Percentiles rank a stretch among this genome's conserved stretches.
Evolutionary conservation across 305 asterid genomes (phyloP).

Genomic region (Fraxinus sp.): DNA sequence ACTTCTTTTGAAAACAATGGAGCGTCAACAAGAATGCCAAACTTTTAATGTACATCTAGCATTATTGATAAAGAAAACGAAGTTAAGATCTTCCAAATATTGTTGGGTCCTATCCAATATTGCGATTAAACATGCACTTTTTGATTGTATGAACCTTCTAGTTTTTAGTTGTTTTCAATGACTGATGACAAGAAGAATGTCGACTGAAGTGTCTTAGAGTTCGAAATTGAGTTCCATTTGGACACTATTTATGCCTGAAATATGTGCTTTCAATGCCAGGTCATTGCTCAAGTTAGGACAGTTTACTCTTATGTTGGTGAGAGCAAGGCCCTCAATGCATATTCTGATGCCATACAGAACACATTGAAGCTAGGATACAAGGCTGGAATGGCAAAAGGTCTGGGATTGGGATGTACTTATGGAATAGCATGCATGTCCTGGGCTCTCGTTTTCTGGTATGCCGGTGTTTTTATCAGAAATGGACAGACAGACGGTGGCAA

Average conservation of each 20-base stretch:
- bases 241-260: slow-evolving; percentile 2
- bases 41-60: too few relatives aligned
- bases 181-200: neutral
- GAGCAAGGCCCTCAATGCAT: slow-evolving; percentile 68
- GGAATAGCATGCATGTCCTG: slow-evolving; percentile 99
- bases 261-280: slow-evolving; percentile 42
- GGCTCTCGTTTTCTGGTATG: slow-evolving; percentile 99
- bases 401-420: slow-evolving; percentile 92
- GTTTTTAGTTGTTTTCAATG: neutral
- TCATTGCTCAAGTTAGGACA: slow-evolving; percentile 95
- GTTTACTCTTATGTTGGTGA: slow-evolving; percentile 96
- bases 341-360: slow-evolving; percentile 87
- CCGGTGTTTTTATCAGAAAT: slow-evolving; percentile 89
- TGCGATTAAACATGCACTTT: neutral
- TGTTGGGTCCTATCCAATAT: neutral
- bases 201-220: neutral
- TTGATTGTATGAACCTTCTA: neutral
- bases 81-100: neutral
- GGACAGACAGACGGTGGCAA: slow-evolving; percentile 95
- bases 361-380: slow-evolving; percentile 89
- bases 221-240: neutral
- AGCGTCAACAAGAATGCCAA: too few relatives aligned
- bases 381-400: slow-evolving; percentile 99
- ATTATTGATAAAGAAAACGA: neutral
- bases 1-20: too few relatives aligned